Evolutionary conservation across 805 yeast species (phyloP), one percentile per base, ranked within the genome.

Genomic region (Kodamaea kakaduensis): DNA sequence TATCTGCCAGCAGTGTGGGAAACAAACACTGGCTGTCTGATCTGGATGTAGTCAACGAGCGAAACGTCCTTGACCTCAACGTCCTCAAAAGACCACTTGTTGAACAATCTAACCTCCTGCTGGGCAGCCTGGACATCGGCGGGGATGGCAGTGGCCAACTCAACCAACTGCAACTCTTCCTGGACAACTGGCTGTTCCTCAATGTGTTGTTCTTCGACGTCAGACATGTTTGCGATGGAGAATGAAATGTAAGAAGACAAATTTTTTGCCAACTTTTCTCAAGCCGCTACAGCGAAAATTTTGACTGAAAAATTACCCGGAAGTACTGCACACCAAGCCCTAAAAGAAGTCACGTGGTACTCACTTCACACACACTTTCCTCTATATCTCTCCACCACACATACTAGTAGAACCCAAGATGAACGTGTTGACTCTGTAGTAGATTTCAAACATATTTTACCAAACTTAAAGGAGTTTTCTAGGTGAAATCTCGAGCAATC

Each of bases 1-100:
- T 90, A 93, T 75, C 96, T 90, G 71, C 98, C 98, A 61, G 98
- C 97, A 62, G 97, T 87, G 93, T 93, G 98, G 64, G 97, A 77
- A 50, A 89, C 93, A 64, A 88, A 93, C 62, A 88, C 95, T 68
- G 98, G 97, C 71, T 84, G 85, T 74, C 94, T 84, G 75, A 93
- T 77, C 78, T 90, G 97, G 61, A 93, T 75, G 93, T 93, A 93
- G 77, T 93, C 98, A 63, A 93, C 88, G 70, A 93, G 80, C 51
- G 98, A 90, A 67, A 94, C 84, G 71, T 93, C 99, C 81, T 87
- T 88, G 59, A 93, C 87, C 72, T 89, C 93, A 62, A 93, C 93
- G 47, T 87, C 97, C 73, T 89, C 95, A 68, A 85, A 94, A 54
- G 97, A 81, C 98, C 98, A 93, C 77, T 90, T 93, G 96, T 93